Evolutionary conservation across 2,329 filamentous ascomycete species (phyloP).

Genomic region (Nannizziopsis arthrosporioides): DNA sequence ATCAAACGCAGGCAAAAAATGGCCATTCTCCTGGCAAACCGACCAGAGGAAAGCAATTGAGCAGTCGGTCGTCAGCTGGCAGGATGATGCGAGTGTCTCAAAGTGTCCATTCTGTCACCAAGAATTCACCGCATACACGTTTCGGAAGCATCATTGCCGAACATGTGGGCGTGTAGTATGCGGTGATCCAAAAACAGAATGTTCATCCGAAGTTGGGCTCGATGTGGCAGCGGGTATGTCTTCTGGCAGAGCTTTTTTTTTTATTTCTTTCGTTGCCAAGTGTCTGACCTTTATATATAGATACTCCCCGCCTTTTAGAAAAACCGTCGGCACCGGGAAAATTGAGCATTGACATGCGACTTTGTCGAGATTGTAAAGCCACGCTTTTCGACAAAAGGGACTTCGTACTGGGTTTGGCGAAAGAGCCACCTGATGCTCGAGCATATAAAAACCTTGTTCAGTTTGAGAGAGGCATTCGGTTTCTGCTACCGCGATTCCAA

Average conservation of each 20-base stretch:
- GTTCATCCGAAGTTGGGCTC: conserved; percentile 72
- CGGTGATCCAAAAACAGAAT: conserved; percentile 70
- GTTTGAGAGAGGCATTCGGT: conserved; percentile 75
- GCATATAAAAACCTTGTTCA: conserved; percentile 74
- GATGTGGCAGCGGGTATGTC: conserved; percentile 56
- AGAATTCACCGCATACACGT: conserved; percentile 85
- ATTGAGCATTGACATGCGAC: conserved; percentile 67
- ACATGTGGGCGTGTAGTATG: conserved; percentile 90
- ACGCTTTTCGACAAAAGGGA: conserved; percentile 64
- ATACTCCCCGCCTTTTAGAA: conserved; percentile 27
- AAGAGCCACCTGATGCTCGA: conserved; percentile 61
- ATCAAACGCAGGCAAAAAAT: conserved; percentile 38
- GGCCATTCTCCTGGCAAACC: conserved; percentile 53
- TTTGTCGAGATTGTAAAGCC: conserved; percentile 78
- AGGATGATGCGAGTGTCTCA: conserved; percentile 70
- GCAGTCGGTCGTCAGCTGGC: conserved; percentile 88
- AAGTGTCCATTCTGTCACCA: conserved; percentile 93
- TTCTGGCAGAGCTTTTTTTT: neutral
- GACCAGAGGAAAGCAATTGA: conserved; percentile 71
- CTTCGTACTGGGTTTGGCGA: conserved; percentile 57
- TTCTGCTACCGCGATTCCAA: conserved; percentile 75
- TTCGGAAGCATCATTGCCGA: conserved; percentile 85
- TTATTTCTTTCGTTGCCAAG: neutral
- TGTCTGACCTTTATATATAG: conserved; percentile 13
- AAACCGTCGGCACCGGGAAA: conserved; percentile 38